phyloP scores from a whole-genome alignment of 805 yeast species.

The Kodamaea lidongshanica region DNA sequence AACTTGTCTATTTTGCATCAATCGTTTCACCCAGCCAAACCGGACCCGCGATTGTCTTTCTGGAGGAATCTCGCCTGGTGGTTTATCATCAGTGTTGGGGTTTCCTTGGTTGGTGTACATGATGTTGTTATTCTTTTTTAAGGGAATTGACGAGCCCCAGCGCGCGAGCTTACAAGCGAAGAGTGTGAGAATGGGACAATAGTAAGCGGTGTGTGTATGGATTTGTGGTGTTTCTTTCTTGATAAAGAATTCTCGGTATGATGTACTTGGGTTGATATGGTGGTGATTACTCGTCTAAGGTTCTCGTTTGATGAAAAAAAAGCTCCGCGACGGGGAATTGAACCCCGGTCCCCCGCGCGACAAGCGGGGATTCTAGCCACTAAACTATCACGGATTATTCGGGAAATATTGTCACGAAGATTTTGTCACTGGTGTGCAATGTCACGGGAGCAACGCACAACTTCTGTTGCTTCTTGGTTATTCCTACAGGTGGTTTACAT shows the following conservation, averaged over 20 bases:
- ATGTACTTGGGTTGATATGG: not conserved
- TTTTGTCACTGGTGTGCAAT: no score
- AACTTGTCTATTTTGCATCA: slow-evolving; percentile 26
- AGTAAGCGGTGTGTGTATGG: no score
- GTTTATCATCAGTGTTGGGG: slow-evolving; percentile 16
- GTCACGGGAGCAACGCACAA: no score
- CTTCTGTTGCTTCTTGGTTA: no score
- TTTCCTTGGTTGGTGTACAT: not conserved
- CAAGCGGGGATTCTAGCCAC: slow-evolving; percentile 16
- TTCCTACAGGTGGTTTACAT: no score
- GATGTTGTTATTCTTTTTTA: not conserved
- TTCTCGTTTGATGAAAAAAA: slow-evolving; percentile 5
- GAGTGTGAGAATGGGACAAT: no score
- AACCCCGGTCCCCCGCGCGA: slow-evolving; percentile 16
- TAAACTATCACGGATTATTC: slow-evolving; percentile 12
- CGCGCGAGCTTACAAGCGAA: not conserved
- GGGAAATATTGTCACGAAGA: no score
- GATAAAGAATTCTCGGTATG: slow-evolving; percentile 1
- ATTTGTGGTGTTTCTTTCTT: slow-evolving; percentile 4
- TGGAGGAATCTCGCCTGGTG: no score
- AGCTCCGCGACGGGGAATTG: slow-evolving; percentile 16
- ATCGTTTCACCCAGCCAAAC: slow-evolving; percentile 36
- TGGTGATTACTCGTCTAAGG: slow-evolving; percentile 1
- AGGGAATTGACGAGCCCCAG: not conserved
- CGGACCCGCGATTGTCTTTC: slow-evolving; percentile 27